Conservation (phyloP, 2,329 filamentous ascomycete genomes). For the Escovopsis sp. region DNA sequence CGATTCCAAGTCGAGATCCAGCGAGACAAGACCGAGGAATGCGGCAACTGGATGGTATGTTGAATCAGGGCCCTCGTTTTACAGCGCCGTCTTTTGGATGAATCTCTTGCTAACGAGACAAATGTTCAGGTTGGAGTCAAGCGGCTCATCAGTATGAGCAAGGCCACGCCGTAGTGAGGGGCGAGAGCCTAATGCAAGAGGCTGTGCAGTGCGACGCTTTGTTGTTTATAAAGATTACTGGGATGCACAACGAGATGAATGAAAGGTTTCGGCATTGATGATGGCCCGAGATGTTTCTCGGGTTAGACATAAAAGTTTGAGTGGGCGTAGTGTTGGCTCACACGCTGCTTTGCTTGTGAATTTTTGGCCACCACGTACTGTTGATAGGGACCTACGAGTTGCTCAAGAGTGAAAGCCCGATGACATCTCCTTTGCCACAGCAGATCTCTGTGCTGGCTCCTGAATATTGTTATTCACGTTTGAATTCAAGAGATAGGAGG, state of each 20-base stretch:
- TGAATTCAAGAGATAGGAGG: too few relatives aligned
- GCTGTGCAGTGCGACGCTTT: constrained; percentile 4
- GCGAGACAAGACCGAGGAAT: constrained; percentile 63
- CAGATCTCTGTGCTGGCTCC: too few relatives aligned
- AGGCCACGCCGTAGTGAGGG: constrained; percentile 44
- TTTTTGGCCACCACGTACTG: too few relatives aligned
- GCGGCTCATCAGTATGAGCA: constrained; percentile 65
- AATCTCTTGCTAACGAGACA: constrained; percentile 23
- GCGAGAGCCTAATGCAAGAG: not conserved
- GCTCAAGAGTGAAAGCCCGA: too few relatives aligned
- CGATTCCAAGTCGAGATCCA: constrained; percentile 62
- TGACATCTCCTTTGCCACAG: too few relatives aligned
- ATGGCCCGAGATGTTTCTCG: not conserved
- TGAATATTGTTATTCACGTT: too few relatives aligned
- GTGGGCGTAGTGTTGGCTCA: not conserved
- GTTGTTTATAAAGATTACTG: constrained; percentile 10
- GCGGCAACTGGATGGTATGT: constrained; percentile 77
- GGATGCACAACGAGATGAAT: constrained; percentile 10
- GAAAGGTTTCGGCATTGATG: constrained; percentile 1
- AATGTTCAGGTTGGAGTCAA: constrained; percentile 53
- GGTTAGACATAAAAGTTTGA: constrained; percentile 2
- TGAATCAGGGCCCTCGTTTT: not conserved
- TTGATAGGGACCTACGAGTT: too few relatives aligned
- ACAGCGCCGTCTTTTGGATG: not conserved
- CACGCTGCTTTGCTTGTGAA: too few relatives aligned